Evolutionary conservation across 2,329 filamentous ascomycete genomes (phyloP), one percentile per base, ranked within the genome.

Genomic region (Grosmannia clavigera): DNA sequence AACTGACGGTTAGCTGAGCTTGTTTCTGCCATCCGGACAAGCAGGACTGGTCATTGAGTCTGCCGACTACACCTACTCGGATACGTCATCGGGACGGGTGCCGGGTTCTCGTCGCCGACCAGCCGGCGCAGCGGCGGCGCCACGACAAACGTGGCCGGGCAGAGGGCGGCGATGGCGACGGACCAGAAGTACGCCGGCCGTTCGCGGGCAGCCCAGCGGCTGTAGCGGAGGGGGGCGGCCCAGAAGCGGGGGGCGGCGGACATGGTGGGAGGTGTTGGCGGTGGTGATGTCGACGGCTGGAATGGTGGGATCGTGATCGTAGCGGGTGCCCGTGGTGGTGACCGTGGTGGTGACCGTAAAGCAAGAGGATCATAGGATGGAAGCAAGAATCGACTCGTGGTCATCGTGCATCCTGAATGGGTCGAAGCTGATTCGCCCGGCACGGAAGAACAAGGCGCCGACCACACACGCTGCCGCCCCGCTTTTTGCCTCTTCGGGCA

Each of bases 111-210:
- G 71, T 96, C 90, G 67, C 92, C 92, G 61, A 95, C 73, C 64
- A 76, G 78, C 64, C 78, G 75, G 72, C 92, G 79, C 66, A 95
- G 77, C 55, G 90, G 87, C 52, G 92, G 91, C 1, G 90, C 86
- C 60, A 81, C 78, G 62, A 87, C 72, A 64, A 95, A 76, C 61
- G 82, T 76, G 61, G 88, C 73, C 43, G 92, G 94, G 12, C 91
- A 91, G 60, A 83, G 68, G 65, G 74, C 77, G 67, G 89, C 92
- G 66, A 97, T 76, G 61, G 89, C 70, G 69, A 90, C 77, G 68
- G 89, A 90, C 82, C 85, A 97, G 81, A 96, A 95, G 77, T 91
- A 87, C 62, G 91, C 91, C 58, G 94, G 94, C 73, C 88, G 88
- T 74, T 94, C 87, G 76, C 90, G 86, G 57, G 88, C 81, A 58